phyloP scores from a whole-genome alignment of 179 eudicot species.

The Beta lomatogona region DNA sequence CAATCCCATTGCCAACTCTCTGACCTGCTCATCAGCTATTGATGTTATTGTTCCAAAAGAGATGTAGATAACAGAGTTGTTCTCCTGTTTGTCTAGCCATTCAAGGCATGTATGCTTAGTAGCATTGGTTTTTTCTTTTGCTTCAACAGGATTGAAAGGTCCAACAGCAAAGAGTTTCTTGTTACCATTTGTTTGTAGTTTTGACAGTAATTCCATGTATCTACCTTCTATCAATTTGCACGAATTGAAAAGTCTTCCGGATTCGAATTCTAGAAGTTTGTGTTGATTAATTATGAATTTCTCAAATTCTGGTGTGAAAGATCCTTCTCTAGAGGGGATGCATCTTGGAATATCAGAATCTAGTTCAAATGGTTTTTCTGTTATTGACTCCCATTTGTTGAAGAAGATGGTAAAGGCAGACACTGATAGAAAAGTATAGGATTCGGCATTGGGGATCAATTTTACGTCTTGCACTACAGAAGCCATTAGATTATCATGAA shows the following conservation, averaged over 20 bases:
- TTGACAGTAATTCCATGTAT: constrained; percentile 42
- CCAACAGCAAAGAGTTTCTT: constrained; percentile 47
- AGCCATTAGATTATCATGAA: constrained; percentile 55
- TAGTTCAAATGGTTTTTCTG: constrained; percentile 35
- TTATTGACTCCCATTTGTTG: constrained; percentile 25
- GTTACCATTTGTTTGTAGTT: constrained; percentile 22
- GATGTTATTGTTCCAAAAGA: constrained; percentile 60
- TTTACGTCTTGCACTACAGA: constrained; percentile 57
- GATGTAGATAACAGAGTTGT: constrained; percentile 50
- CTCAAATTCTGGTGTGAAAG: constrained; percentile 35
- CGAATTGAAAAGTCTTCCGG: constrained; percentile 49
- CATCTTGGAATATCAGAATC: constrained; percentile 28
- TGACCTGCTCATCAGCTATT: constrained; percentile 41
- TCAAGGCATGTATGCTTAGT: constrained; percentile 38
- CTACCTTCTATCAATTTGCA: constrained; percentile 41
- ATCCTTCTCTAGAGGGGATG: constrained; percentile 43
- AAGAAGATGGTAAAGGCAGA: constrained; percentile 42
- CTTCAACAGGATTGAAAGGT: constrained; percentile 35
- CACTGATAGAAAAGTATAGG: constrained; percentile 46
- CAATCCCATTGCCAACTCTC: constrained; percentile 54
- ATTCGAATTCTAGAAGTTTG: constrained; percentile 16
- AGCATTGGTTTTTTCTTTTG: background rate
- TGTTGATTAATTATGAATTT: constrained; percentile 34
- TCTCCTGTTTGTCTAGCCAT: constrained; percentile 65
- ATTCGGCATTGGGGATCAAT: constrained; percentile 46